Percentiles rank a stretch among this genome's conserved stretches.
Conservation (phyloP, 2,329 filamentous ascomycete genomes). For the Oidium heveae region DNA sequence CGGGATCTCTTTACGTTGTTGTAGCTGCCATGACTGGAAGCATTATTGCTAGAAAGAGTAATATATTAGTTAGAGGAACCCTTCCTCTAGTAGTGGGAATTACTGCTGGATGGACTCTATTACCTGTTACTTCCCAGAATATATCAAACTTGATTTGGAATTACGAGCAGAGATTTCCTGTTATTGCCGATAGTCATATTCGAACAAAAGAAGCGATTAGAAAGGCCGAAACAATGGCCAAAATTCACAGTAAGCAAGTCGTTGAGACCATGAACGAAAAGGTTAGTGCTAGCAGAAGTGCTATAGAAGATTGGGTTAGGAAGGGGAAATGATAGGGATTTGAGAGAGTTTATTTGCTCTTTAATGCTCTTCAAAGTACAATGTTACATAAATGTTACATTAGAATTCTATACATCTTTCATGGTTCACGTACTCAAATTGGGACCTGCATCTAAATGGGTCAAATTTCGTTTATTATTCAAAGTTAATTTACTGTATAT, state of each 20-base stretch:
- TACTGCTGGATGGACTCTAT: constrained; percentile 56
- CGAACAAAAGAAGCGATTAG: constrained; percentile 41
- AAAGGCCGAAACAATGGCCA: constrained; percentile 46
- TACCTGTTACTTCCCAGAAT: constrained; percentile 80
- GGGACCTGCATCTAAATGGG: too few species aligned
- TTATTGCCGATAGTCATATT: constrained; percentile 58
- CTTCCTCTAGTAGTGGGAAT: constrained; percentile 60
- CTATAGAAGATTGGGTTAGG: constrained; percentile 70
- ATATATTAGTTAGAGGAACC: constrained; percentile 52
- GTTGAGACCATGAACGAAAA: constrained; percentile 55
- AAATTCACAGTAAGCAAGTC: constrained; percentile 46
- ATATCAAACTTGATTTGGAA: constrained; percentile 67
- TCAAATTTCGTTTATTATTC: too few species aligned
- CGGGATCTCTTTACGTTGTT: constrained; percentile 73
- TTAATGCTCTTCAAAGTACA: too few species aligned
- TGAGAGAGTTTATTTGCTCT: too few species aligned
- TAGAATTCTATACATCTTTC: too few species aligned
- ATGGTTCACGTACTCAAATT: too few species aligned
- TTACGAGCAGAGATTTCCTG: constrained; percentile 77
- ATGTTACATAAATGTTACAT: too few species aligned
- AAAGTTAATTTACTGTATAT: too few species aligned
- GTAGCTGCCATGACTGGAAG: constrained; percentile 87
- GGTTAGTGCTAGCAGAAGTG: constrained; percentile 49
- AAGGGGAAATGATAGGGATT: constrained; percentile 31
- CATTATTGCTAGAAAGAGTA: constrained; percentile 73